Evolutionary conservation across 495 filamentous ascomycete species (phyloP).

Genomic region (Penicillium lividum): DNA sequence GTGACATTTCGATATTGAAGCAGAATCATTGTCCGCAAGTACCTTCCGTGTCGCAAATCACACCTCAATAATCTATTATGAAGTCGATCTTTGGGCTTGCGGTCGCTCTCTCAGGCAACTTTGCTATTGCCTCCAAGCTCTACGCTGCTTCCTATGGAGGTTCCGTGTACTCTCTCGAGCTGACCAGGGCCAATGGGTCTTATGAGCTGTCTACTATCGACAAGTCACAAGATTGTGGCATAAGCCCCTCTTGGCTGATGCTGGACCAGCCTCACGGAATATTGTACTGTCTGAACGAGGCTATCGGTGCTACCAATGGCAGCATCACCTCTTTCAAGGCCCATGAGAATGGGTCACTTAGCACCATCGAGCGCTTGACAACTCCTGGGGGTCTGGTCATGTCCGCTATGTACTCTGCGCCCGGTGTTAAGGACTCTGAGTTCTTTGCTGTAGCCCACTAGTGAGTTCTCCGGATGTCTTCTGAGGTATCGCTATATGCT

Average conservation of each 20-base stretch:
- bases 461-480: conserved; percentile 17
- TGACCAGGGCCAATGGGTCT: conserved; percentile 3
- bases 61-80: not conserved
- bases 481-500: too few species aligned
- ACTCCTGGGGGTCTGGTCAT: conserved; percentile 22
- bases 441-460: conserved; percentile 34
- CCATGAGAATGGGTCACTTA: conserved; percentile 16
- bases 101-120: conserved; percentile 22
- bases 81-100: not conserved
- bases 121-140: conserved; percentile 13
- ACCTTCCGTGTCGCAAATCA: too few species aligned
- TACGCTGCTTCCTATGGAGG: conserved; percentile 26
- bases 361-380: conserved; percentile 9
- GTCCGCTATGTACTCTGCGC: conserved; percentile 19
- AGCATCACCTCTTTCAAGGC: conserved; percentile 20
- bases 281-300: conserved; percentile 26
- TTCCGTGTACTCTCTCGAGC: conserved; percentile 11
- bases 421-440: conserved; percentile 2
- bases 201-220: conserved; percentile 10
- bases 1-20: too few species aligned
- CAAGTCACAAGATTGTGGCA: conserved; percentile 17
- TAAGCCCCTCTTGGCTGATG: conserved; percentile 27
- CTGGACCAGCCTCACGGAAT: conserved; percentile 12
- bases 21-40: too few species aligned
- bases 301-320: conserved; percentile 18